Percentiles rank a stretch among this genome's conserved stretches.
Evolutionary conservation across 495 filamentous ascomycete species (phyloP).

Genomic region (Schizothecium vesticola): DNA sequence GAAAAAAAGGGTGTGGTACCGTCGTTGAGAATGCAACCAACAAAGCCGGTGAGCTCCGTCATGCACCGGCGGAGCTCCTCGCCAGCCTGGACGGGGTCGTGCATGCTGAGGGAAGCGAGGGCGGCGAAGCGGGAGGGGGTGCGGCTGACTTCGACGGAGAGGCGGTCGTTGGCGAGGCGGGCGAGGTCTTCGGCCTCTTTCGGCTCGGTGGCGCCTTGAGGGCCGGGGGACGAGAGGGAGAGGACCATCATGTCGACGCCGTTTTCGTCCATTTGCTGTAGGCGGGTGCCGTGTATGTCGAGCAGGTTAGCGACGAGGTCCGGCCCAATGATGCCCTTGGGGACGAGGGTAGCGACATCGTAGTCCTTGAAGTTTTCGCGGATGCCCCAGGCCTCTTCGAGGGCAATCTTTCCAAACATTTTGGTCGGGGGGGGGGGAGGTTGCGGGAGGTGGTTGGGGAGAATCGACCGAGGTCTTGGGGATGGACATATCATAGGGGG

Average conservation of each 20-base stretch:
- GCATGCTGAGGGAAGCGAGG: slow-evolving; percentile 51
- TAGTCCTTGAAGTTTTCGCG: slow-evolving; percentile 23
- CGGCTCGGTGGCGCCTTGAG: slow-evolving; percentile 17
- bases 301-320: slow-evolving; percentile 23
- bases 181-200: slow-evolving; percentile 20
- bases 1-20: neutral
- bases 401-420: slow-evolving; percentile 26
- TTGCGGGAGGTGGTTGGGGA: neutral
- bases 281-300: slow-evolving; percentile 22
- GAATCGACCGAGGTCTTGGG: neutral
- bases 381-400: slow-evolving; percentile 26
- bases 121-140: slow-evolving; percentile 47
- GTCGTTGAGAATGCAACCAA: slow-evolving; percentile 53
- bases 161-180: slow-evolving; percentile 46
- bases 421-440: neutral
- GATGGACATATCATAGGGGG: neutral
- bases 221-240: slow-evolving; percentile 22
- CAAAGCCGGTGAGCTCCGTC: slow-evolving; percentile 38
- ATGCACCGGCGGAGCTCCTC: slow-evolving; percentile 46
- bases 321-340: slow-evolving; percentile 21
- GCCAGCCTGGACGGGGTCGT: slow-evolving; percentile 40
- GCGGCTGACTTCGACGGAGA: slow-evolving; percentile 43
- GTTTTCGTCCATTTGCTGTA: slow-evolving; percentile 25
- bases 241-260: slow-evolving; percentile 25
- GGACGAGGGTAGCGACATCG: slow-evolving; percentile 19